A percentile compares a stretch with the other conserved stretches of the same genome.
These are phyloP conservation scores for Flaveria brownii DNA, from an alignment of 129 eudicot genomes.

Conservation along the genomic window DNA sequence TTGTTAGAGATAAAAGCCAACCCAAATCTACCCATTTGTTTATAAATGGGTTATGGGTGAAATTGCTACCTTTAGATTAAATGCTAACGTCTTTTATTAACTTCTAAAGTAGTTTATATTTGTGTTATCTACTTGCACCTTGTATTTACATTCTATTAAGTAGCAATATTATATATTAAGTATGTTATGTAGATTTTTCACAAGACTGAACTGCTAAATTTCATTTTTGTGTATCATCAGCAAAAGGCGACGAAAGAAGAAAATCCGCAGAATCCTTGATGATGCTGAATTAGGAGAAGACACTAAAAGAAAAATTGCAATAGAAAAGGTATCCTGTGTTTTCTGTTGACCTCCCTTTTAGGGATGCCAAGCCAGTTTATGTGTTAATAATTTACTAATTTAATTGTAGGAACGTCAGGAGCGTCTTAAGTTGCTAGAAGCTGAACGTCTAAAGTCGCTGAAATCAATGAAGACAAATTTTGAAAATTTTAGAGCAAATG, in stretches of 20 bases:
- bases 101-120: neutral
- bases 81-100: neutral
- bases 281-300: constrained; percentile 98
- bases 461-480: constrained; percentile 54
- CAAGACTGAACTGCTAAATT: constrained; percentile 1
- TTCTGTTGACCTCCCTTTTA: neutral
- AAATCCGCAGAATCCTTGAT: constrained; percentile 90
- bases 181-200: constrained; percentile 1
- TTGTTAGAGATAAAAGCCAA: neutral
- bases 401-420: constrained; percentile 86
- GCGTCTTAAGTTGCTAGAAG: constrained; percentile 81
- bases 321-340: constrained; percentile 73
- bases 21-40: constrained; percentile 1
- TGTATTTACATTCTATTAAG: neutral
- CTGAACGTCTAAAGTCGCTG: constrained; percentile 53
- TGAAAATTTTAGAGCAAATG: constrained; percentile 37
- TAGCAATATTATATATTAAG: neutral
- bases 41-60: neutral
- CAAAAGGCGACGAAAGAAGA: constrained; percentile 69
- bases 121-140: neutral
- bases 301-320: constrained; percentile 89
- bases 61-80: neutral
- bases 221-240: constrained; percentile 33
- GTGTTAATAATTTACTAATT: neutral
- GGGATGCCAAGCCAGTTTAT: neutral